phyloP scores from a whole-genome alignment of 83 land plant genomes.

The Diphasiastrum complanatum region DNA sequence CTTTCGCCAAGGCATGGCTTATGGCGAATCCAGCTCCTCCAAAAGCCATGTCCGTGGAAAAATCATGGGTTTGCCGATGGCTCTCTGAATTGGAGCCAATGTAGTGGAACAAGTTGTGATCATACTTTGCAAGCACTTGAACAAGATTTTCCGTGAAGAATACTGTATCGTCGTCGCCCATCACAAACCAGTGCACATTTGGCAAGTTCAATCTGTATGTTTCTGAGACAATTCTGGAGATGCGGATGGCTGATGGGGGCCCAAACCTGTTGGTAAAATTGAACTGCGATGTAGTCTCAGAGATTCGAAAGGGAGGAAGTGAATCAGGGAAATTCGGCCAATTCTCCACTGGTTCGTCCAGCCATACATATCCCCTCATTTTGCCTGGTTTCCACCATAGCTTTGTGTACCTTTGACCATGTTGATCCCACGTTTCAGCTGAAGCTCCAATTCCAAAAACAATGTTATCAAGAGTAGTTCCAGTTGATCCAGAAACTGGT shows the following conservation, averaged over 20 bases:
- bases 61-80: slow-evolving; percentile 35
- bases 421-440: too few relatives aligned
- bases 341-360: too few relatives aligned
- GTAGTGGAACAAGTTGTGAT: slow-evolving; percentile 40
- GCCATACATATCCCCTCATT: too few relatives aligned
- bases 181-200: slow-evolving; percentile 48
- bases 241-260: slow-evolving; percentile 42
- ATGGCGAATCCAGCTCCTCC: slow-evolving; percentile 63
- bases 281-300: slow-evolving; percentile 42
- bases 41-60: slow-evolving; percentile 56
- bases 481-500: too few relatives aligned
- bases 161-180: slow-evolving; percentile 68
- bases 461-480: too few relatives aligned
- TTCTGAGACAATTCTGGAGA: slow-evolving; percentile 47
- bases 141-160: slow-evolving; percentile 49
- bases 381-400: too few relatives aligned
- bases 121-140: slow-evolving; percentile 39
- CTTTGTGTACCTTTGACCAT: too few relatives aligned
- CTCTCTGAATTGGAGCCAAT: slow-evolving; percentile 49
- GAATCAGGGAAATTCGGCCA: slow-evolving; percentile 2
- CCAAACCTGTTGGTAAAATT: slow-evolving; percentile 41
- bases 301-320: slow-evolving; percentile 17
- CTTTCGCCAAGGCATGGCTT: slow-evolving; percentile 45
- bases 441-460: too few relatives aligned
- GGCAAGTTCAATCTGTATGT: slow-evolving; percentile 12